Evolutionary conservation across 2,329 filamentous ascomycete species (phyloP).

Genomic region (Exophiala aquamarina): DNA sequence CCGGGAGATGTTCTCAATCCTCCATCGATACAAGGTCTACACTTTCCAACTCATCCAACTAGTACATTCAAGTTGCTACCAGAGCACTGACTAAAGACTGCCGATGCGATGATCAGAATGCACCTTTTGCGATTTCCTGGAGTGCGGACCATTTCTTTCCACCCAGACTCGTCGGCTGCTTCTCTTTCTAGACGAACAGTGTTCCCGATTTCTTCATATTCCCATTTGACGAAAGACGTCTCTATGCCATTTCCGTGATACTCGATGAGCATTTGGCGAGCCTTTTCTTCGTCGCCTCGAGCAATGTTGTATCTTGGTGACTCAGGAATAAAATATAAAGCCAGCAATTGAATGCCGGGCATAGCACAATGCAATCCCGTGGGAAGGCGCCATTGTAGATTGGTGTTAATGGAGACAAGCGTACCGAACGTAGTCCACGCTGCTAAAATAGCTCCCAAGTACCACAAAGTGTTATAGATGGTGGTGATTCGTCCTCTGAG

Average conservation of each 20-base stretch:
- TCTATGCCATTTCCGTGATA: constrained; percentile 40
- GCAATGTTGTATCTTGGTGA: constrained; percentile 60
- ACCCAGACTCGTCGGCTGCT: too few species aligned
- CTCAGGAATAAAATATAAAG: constrained; percentile 66
- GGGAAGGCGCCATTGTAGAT: constrained; percentile 61
- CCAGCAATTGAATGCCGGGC: constrained; percentile 53
- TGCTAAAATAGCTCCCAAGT: constrained; percentile 52
- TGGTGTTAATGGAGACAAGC: constrained; percentile 42
- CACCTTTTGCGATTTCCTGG: too few species aligned
- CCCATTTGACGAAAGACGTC: constrained; percentile 6
- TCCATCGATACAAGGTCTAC: too few species aligned
- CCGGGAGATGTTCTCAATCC: too few species aligned
- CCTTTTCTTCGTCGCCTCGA: constrained; percentile 30
- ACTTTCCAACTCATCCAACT: too few species aligned
- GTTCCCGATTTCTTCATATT: constrained; percentile 10
- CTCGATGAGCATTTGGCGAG: constrained; percentile 32
- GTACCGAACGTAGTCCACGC: constrained; percentile 50
- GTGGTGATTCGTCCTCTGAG: too few species aligned
- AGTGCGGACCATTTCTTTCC: too few species aligned
- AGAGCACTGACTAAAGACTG: too few species aligned
- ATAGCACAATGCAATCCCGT: constrained; percentile 69
- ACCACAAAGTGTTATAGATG: constrained; percentile 56
- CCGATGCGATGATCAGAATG: too few species aligned
- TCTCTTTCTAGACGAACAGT: constrained; percentile 9
- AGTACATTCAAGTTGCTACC: too few species aligned